Evolutionary conservation across 2,329 filamentous ascomycete species (phyloP).

Genomic region (Fonsecaea nubica): DNA sequence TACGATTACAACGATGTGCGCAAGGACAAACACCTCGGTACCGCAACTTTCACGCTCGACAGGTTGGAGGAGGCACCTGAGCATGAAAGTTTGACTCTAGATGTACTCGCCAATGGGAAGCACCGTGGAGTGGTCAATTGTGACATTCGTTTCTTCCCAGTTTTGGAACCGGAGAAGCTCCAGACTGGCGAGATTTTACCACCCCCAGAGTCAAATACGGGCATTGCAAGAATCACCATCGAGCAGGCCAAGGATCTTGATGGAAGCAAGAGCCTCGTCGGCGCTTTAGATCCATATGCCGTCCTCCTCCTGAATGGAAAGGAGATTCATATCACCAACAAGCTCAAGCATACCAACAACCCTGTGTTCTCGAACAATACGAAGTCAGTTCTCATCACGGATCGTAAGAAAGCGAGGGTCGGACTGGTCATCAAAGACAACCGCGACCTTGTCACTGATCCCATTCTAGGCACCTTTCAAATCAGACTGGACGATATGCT

Average conservation of each 20-base stretch:
- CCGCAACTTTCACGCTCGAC: conserved; percentile 84
- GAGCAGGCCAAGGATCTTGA: conserved; percentile 98
- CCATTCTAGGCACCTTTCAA: conserved; percentile 87
- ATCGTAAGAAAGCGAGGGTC: conserved; percentile 86
- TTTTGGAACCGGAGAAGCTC: conserved; percentile 74
- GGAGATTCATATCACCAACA: conserved; percentile 85
- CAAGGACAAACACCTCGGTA: conserved; percentile 94
- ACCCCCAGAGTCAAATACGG: conserved; percentile 86
- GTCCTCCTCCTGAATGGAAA: conserved; percentile 88
- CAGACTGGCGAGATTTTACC: conserved; percentile 80
- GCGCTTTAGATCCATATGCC: conserved; percentile 89
- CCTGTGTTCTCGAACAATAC: conserved; percentile 93
- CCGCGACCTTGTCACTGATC: conserved; percentile 81
- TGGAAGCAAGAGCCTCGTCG: conserved; percentile 87
- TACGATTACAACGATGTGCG: conserved; percentile 95
- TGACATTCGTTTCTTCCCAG: conserved; percentile 94
- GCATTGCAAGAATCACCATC: conserved; percentile 90
- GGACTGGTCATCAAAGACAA: conserved; percentile 96
- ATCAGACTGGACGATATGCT: conserved; percentile 95
- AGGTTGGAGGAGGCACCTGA: conserved; percentile 76
- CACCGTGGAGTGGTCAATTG: conserved; percentile 77
- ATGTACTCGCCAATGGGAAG: conserved; percentile 84
- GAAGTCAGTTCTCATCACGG: conserved; percentile 94
- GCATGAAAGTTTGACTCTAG: conserved; percentile 83
- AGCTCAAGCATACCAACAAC: conserved; percentile 95